Percentiles rank a stretch among this genome's conserved stretches.
phyloP scores from a whole-genome alignment of 148 eudicot genomes.

The Fallopia convolvulus region DNA sequence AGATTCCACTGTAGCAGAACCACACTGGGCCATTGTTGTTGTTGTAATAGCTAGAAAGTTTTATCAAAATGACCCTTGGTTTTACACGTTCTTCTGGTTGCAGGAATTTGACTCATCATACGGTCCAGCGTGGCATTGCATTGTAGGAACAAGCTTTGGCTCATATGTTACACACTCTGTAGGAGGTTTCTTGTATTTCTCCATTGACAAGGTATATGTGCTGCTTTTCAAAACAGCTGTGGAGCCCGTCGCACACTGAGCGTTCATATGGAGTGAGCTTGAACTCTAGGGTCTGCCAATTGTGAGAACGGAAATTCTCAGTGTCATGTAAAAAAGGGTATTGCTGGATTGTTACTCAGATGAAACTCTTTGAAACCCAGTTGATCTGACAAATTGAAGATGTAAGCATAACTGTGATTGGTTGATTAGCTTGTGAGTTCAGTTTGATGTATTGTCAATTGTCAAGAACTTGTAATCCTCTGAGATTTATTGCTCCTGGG shows the following conservation, averaged over 20 bases:
- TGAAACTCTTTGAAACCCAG: background rate
- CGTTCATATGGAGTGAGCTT: background rate
- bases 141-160: conserved; percentile 63
- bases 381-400: background rate
- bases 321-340: background rate
- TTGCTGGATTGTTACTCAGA: background rate
- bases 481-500: background rate
- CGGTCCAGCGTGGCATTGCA: conserved; percentile 75
- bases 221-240: conserved; percentile 62
- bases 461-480: background rate
- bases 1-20: too few species aligned
- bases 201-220: conserved; percentile 54
- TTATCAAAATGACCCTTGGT: background rate
- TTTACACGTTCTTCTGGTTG: background rate
- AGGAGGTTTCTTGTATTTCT: conserved; percentile 65
- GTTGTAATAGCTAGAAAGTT: background rate
- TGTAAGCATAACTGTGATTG: background rate
- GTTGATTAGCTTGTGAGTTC: background rate
- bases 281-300: background rate
- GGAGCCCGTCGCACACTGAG: conserved; percentile 38
- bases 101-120: conserved; percentile 56
- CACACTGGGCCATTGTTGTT: too few species aligned
- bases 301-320: background rate
- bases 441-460: background rate
- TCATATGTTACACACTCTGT: conserved; percentile 61